phyloP scores from a whole-genome alignment of 1,139 yeast species.

The Candida dubliniensis region DNA sequence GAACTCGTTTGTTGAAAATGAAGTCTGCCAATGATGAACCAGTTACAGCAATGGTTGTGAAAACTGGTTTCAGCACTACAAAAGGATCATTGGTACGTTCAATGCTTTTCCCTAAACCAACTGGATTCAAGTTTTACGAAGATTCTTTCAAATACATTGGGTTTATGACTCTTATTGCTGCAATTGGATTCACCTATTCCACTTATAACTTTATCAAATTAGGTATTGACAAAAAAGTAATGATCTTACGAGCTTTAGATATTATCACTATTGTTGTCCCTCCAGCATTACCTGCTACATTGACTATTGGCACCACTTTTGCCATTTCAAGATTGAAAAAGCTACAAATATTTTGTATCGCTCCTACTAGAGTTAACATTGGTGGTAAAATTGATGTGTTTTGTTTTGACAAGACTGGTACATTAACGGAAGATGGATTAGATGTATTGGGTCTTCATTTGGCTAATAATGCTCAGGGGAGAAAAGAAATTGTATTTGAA shows the following conservation, averaged over 20 bases:
- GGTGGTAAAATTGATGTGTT: constrained; percentile 91
- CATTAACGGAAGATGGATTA: constrained; percentile 93
- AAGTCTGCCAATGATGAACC: constrained; percentile 66
- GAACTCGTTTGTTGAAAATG: constrained; percentile 84
- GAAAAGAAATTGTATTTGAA: constrained; percentile 54
- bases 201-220: constrained; percentile 78
- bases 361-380: constrained; percentile 90
- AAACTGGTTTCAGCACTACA: constrained; percentile 93
- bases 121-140: constrained; percentile 87
- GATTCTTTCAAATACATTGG: constrained; percentile 97
- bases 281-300: constrained; percentile 96
- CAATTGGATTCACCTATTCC: constrained; percentile 78
- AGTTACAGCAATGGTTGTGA: constrained; percentile 82
- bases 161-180: constrained; percentile 85
- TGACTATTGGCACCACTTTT: constrained; percentile 94
- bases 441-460: constrained; percentile 88
- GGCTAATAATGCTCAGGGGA: constrained; percentile 50
- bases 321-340: constrained; percentile 75
- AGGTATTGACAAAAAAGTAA: constrained; percentile 66
- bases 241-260: constrained; percentile 87
- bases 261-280: constrained; percentile 96
- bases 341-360: constrained; percentile 73
- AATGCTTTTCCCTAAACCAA: constrained; percentile 94
- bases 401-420: constrained; percentile 97
- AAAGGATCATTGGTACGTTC: constrained; percentile 94